Evolutionary conservation across 306 rosid genomes (phyloP).

Genomic region (Myrica gale): DNA sequence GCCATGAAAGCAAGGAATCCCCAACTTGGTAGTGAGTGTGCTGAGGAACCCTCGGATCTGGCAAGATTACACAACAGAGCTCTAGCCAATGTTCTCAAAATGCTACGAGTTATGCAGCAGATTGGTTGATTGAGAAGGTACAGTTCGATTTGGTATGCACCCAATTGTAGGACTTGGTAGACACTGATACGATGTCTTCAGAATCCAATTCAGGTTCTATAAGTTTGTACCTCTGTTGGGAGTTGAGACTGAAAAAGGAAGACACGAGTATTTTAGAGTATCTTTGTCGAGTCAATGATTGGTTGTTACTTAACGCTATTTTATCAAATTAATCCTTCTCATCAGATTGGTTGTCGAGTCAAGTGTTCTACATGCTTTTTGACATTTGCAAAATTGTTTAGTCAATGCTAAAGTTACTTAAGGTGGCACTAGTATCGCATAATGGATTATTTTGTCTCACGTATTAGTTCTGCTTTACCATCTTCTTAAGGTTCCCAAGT

Average conservation of each 20-base stretch:
- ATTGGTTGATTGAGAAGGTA: too few relatives aligned
- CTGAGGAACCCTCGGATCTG: constrained; percentile 5
- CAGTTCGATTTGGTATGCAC: too few relatives aligned
- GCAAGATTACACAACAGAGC: constrained; percentile 26
- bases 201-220: too few relatives aligned
- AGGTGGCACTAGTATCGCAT: not conserved
- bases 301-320: too few relatives aligned
- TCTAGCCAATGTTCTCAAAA: constrained; percentile 12
- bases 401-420: not conserved
- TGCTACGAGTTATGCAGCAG: not conserved
- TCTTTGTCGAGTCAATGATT: too few relatives aligned
- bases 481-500: not conserved
- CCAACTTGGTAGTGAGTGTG: constrained; percentile 9
- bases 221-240: too few relatives aligned
- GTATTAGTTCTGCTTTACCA: not conserved
- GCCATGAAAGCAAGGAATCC: not conserved
- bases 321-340: too few relatives aligned
- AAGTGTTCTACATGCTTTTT: constrained; percentile 35
- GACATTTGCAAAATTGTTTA: not conserved
- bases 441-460: not conserved
- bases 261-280: too few relatives aligned
- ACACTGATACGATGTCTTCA: too few relatives aligned
- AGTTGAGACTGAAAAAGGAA: too few relatives aligned
- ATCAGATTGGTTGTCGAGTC: not conserved
- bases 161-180: too few relatives aligned